Conservation (phyloP, 257 asterid genomes). For the Petunia secreta region DNA sequence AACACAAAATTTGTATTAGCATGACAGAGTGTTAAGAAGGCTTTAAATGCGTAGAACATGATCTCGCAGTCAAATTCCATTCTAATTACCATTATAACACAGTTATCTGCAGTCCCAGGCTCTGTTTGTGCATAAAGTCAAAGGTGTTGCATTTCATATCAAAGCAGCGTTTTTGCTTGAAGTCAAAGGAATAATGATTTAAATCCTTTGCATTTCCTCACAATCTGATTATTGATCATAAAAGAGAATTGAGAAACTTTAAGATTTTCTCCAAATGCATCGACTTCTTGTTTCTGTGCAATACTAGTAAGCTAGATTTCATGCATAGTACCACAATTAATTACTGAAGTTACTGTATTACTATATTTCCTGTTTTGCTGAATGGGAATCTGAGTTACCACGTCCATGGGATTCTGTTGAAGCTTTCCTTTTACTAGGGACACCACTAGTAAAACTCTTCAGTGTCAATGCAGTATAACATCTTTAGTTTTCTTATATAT, state of each 20-base stretch:
- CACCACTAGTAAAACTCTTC: background rate
- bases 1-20: background rate
- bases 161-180: background rate
- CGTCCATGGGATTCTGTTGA: background rate
- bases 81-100: background rate
- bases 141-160: background rate
- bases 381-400: background rate
- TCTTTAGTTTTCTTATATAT: background rate
- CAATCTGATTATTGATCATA: background rate
- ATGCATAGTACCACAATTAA: background rate
- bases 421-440: background rate
- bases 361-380: background rate
- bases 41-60: background rate
- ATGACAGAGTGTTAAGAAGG: background rate
- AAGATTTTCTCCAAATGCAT: background rate
- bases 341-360: background rate
- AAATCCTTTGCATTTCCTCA: background rate
- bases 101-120: background rate
- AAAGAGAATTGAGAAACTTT: background rate
- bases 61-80: background rate
- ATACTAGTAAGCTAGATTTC: background rate
- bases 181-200: background rate
- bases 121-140: background rate
- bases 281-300: constrained; percentile 14
- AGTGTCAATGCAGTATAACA: background rate